Conservation (phyloP, 371 early-diverging fungal genomes). For the Apophysomyces sp. region DNA sequence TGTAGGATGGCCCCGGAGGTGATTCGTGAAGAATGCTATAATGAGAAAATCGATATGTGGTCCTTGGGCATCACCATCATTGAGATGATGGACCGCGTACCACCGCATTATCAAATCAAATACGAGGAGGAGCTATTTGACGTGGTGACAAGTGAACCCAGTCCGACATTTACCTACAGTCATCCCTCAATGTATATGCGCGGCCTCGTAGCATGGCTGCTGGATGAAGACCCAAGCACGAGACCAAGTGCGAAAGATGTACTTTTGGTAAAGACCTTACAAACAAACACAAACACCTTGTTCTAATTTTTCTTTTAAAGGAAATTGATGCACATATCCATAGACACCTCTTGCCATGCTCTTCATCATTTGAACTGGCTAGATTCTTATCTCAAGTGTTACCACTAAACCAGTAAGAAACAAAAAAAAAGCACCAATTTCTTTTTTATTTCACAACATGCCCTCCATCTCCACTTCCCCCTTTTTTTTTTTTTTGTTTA, state of each 20-base stretch:
- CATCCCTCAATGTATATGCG: conserved; percentile 51
- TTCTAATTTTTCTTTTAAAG: conserved; percentile 10
- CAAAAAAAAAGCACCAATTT: neutral
- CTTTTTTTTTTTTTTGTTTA: neutral
- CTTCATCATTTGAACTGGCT: conserved; percentile 27
- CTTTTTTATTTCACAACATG: conserved; percentile 10
- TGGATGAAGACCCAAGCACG: conserved; percentile 38
- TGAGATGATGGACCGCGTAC: conserved; percentile 57
- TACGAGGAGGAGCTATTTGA: conserved; percentile 45
- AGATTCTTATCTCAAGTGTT: conserved; percentile 33
- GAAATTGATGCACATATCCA: conserved; percentile 41
- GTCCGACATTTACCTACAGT: conserved; percentile 46
- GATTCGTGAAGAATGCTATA: conserved; percentile 45
- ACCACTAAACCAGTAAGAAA: neutral
- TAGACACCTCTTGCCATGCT: conserved; percentile 34
- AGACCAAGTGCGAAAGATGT: conserved; percentile 45
- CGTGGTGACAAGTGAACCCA: conserved; percentile 41
- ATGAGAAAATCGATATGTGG: conserved; percentile 55
- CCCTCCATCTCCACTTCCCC: conserved; percentile 1
- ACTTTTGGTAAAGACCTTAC: neutral
- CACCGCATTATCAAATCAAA: conserved; percentile 42
- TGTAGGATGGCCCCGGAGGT: conserved; percentile 51
- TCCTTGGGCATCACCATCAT: conserved; percentile 52
- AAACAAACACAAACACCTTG: neutral
- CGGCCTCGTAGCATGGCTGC: conserved; percentile 47